Conservation (phyloP, 23 red algal genomes). For the Gracilaria domingensis region DNA sequence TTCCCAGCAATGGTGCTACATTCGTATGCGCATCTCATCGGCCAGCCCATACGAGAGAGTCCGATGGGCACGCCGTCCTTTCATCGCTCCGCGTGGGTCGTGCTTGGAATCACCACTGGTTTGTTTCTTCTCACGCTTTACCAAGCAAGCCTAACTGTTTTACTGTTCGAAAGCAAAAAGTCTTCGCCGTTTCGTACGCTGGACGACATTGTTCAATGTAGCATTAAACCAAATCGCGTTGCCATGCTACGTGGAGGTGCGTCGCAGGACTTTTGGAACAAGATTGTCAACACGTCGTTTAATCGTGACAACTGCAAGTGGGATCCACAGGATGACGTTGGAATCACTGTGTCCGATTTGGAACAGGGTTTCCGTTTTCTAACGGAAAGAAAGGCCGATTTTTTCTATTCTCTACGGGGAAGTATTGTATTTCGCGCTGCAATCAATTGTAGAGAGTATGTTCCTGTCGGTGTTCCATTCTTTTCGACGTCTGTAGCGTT, state of each 20-base stretch:
- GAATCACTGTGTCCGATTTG: conserved; percentile 42
- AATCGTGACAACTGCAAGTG: conserved; percentile 36
- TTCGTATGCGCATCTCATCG: conserved; percentile 61
- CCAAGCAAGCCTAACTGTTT: conserved; percentile 47
- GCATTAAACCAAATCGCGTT: conserved; percentile 26
- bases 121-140: conserved; percentile 57
- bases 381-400: conserved; percentile 33
- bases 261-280: conserved; percentile 65
- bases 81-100: conserved; percentile 58
- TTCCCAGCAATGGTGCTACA: conserved; percentile 49
- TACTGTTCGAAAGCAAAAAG: conserved; percentile 55
- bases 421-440: conserved; percentile 45
- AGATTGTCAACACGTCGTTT: conserved; percentile 33
- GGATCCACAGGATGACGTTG: neutral
- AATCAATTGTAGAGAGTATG: conserved; percentile 47
- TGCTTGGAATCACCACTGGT: conserved; percentile 52
- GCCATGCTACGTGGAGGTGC: conserved; percentile 49
- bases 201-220: conserved; percentile 32
- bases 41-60: conserved; percentile 21
- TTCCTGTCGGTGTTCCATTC: conserved; percentile 53
- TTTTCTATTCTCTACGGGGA: conserved; percentile 40
- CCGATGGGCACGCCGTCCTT: conserved; percentile 38
- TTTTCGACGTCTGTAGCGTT: conserved; percentile 59
- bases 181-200: conserved; percentile 42
- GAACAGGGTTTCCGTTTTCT: conserved; percentile 44